Conservation (phyloP, 2,329 filamentous ascomycete species). For the Calonectria pteridis region DNA sequence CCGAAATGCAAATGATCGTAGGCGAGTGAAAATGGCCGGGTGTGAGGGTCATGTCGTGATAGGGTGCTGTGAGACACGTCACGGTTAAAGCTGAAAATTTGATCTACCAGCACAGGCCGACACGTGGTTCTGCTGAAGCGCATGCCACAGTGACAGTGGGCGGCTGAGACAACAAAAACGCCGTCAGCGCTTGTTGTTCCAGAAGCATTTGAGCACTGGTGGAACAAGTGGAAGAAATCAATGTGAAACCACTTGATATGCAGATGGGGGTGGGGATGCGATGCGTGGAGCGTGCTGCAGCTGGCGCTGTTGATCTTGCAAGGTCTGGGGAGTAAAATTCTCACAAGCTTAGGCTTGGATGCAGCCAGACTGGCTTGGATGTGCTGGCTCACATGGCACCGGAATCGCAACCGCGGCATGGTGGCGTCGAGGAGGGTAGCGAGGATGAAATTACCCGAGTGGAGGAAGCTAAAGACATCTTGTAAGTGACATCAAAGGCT, state of each 20-base stretch:
- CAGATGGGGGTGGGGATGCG: conserved; percentile 1
- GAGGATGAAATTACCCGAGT: conserved; percentile 20
- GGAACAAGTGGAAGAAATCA: not conserved
- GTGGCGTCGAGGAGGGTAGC: not conserved
- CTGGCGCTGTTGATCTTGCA: conserved; percentile 19
- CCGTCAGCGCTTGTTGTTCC: conserved; percentile 5
- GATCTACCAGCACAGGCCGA: conserved; percentile 7
- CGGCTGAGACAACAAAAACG: conserved; percentile 4
- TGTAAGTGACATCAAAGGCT: not conserved
- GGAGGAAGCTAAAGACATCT: conserved; percentile 12
- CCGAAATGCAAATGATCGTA: not conserved
- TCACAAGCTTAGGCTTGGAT: not conserved
- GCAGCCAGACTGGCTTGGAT: not conserved
- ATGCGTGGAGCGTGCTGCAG: conserved; percentile 13
- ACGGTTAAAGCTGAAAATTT: not conserved
- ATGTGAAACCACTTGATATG: conserved; percentile 8
- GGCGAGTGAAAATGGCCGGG: not conserved
- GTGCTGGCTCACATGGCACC: conserved; percentile 10
- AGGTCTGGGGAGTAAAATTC: conserved; percentile 15
- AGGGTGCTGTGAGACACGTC: conserved; percentile 11
- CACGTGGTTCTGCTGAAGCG: conserved; percentile 20
- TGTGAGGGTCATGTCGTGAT: not conserved
- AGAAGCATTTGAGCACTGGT: conserved; percentile 6
- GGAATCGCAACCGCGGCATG: conserved; percentile 6
- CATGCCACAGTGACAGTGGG: conserved; percentile 11